Evolutionary conservation across 2,329 filamentous ascomycete genomes (phyloP).

Genomic region (Fonsecaea pedrosoi): DNA sequence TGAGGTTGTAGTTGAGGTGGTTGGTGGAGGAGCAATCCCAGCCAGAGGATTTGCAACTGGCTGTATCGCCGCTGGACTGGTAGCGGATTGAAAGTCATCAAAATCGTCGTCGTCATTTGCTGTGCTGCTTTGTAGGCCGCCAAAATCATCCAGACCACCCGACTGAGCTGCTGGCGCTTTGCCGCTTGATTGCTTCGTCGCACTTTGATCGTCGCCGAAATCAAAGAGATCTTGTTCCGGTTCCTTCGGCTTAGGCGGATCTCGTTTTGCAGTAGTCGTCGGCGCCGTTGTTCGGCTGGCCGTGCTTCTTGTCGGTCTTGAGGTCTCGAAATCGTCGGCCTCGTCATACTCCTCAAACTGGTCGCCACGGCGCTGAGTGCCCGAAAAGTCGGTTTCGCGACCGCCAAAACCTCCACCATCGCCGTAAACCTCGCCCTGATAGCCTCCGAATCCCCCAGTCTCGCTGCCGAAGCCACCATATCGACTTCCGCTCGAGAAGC

Average conservation of each 20-base stretch:
- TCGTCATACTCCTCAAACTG: constrained; percentile 98
- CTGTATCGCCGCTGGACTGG: constrained; percentile 60
- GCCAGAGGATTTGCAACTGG: constrained; percentile 47
- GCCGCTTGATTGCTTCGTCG: constrained; percentile 54
- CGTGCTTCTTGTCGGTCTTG: constrained; percentile 49
- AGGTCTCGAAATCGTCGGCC: constrained; percentile 74
- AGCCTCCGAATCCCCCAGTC: constrained; percentile 60
- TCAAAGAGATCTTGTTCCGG: constrained; percentile 93
- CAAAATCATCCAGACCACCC: constrained; percentile 52
- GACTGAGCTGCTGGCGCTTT: constrained; percentile 52
- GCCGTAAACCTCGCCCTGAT: constrained; percentile 82
- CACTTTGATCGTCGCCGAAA: constrained; percentile 75
- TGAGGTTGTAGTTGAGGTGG: constrained; percentile 54
- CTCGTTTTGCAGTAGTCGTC: constrained; percentile 47
- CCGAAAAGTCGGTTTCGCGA: constrained; percentile 73
- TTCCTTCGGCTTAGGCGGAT: constrained; percentile 72
- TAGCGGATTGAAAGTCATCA: constrained; percentile 94
- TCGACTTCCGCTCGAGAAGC: constrained; percentile 64
- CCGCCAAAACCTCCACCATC: constrained; percentile 94
- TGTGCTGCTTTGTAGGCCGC: constrained; percentile 50
- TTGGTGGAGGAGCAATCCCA: constrained; percentile 54
- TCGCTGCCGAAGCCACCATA: constrained; percentile 95
- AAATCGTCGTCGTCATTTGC: constrained; percentile 81
- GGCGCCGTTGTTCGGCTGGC: constrained; percentile 30
- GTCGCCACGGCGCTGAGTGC: constrained; percentile 68